phyloP scores from a whole-genome alignment of 768 basidiomycete species.

The Boletus rubescentipes region DNA sequence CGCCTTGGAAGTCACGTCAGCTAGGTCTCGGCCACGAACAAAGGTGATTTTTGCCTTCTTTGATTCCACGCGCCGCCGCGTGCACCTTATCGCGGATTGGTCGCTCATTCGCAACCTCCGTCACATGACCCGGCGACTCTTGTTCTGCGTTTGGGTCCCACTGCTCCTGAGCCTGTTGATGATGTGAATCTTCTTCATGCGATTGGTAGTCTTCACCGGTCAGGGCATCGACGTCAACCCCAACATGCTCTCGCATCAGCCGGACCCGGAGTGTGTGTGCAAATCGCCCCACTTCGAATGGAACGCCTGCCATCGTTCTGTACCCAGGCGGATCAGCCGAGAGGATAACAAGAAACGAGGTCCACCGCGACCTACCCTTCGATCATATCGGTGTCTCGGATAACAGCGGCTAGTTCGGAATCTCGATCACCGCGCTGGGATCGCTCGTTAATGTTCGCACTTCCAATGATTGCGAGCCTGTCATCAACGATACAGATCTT shows the following conservation, averaged over 20 bases:
- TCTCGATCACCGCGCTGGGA: conserved; percentile 95
- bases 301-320: conserved; percentile 91
- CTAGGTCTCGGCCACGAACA: background rate
- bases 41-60: conserved; percentile 48
- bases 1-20: conserved; percentile 35
- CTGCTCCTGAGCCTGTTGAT: conserved; percentile 49
- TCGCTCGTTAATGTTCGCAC: conserved; percentile 97
- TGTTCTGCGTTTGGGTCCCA: conserved; percentile 82
- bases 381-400: conserved; percentile 97
- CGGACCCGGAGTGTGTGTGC: conserved; percentile 92
- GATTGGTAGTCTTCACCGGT: conserved; percentile 71
- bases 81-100: conserved; percentile 34
- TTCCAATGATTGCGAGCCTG: conserved; percentile 89
- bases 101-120: conserved; percentile 41
- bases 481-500: conserved; percentile 85
- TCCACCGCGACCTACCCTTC: conserved; percentile 60
- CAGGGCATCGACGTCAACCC: conserved; percentile 89
- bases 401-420: conserved; percentile 90
- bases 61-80: conserved; percentile 38
- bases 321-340: conserved; percentile 1
- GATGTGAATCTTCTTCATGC: conserved; percentile 46
- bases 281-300: conserved; percentile 95
- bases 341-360: background rate
- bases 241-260: conserved; percentile 95
- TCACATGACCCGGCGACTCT: conserved; percentile 44